These are phyloP conservation scores for Tricholoma flavovirens DNA, from an alignment of 768 basidiomycete genomes.

Conservation along the genomic window DNA sequence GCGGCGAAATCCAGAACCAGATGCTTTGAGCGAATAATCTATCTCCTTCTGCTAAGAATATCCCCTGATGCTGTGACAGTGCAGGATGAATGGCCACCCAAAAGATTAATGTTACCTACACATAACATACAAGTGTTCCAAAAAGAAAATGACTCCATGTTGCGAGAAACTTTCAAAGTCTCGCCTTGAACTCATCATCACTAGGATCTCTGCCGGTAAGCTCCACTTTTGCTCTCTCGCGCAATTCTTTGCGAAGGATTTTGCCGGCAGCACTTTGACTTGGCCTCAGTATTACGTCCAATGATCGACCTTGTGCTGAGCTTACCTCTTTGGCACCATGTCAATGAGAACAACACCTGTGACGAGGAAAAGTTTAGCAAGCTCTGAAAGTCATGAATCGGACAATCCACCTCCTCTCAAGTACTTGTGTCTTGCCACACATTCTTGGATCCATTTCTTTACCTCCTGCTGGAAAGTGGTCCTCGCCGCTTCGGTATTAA, in stretches of 20 bases:
- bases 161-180: slow-evolving; percentile 13
- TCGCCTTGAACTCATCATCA: slow-evolving; percentile 25
- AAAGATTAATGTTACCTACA: neutral
- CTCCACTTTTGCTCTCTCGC: slow-evolving; percentile 61
- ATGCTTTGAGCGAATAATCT: neutral
- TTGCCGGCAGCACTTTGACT: slow-evolving; percentile 72
- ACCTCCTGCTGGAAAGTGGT: slow-evolving; percentile 44
- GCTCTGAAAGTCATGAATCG: neutral
- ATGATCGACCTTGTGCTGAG: neutral
- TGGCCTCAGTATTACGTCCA: neutral
- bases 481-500: slow-evolving; percentile 31
- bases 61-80: too few relatives aligned
- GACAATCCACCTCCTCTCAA: slow-evolving; percentile 59
- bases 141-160: neutral
- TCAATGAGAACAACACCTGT: slow-evolving; percentile 59
- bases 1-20: neutral
- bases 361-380: slow-evolving; percentile 21
- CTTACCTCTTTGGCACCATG: slow-evolving; percentile 63
- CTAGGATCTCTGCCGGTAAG: slow-evolving; percentile 33
- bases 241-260: slow-evolving; percentile 74
- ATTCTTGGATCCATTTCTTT: slow-evolving; percentile 57
- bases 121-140: neutral
- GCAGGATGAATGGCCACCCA: too few relatives aligned
- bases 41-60: neutral
- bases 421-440: slow-evolving; percentile 71